A percentile compares a stretch with the other conserved stretches of the same genome.
phyloP scores from a whole-genome alignment of 2,329 filamentous ascomycete genomes.

The Remersonia thermophila region DNA sequence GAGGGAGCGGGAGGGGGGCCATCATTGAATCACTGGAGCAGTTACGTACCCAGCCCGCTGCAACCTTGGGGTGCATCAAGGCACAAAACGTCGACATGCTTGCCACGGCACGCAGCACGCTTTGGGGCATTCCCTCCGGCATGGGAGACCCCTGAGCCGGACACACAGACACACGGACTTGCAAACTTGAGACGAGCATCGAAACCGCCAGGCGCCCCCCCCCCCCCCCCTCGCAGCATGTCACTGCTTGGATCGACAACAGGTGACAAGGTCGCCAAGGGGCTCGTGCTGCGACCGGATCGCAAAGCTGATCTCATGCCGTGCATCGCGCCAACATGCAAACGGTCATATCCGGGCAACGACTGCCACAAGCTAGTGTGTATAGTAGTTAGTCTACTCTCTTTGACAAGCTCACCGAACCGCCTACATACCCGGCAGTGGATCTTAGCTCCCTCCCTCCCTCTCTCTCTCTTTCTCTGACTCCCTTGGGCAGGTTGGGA shows the following conservation, averaged over 20 bases:
- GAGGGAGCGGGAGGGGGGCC: slow-evolving; percentile 1
- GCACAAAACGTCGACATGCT: too few species aligned
- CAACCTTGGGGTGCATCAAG: too few species aligned
- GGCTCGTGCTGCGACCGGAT: slow-evolving; percentile 34
- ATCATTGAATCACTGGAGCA: too few species aligned
- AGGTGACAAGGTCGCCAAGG: slow-evolving; percentile 24
- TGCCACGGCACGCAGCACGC: slow-evolving; percentile 19
- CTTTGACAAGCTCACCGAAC: too few species aligned
- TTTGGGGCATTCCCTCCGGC: slow-evolving; percentile 21
- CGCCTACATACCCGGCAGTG: too few species aligned
- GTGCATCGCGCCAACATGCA: slow-evolving; percentile 22
- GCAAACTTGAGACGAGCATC: slow-evolving; percentile 33
- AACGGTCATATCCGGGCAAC: slow-evolving; percentile 13
- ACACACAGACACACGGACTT: slow-evolving; percentile 13
- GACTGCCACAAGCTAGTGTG: neutral
- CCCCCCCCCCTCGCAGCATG: too few species aligned
- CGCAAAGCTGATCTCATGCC: slow-evolving; percentile 35
- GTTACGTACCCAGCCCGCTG: slow-evolving; percentile 15
- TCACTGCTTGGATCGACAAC: slow-evolving; percentile 16
- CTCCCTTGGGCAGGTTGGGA: too few species aligned
- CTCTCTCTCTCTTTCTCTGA: too few species aligned
- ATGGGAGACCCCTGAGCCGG: slow-evolving; percentile 22
- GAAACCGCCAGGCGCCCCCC: slow-evolving; percentile 26
- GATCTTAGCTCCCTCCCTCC: too few species aligned
- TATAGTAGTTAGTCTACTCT: too few species aligned